Evolutionary conservation across 768 basidiomycete species (phyloP).

Genomic region (Xerocomus brunneocitrinus): DNA sequence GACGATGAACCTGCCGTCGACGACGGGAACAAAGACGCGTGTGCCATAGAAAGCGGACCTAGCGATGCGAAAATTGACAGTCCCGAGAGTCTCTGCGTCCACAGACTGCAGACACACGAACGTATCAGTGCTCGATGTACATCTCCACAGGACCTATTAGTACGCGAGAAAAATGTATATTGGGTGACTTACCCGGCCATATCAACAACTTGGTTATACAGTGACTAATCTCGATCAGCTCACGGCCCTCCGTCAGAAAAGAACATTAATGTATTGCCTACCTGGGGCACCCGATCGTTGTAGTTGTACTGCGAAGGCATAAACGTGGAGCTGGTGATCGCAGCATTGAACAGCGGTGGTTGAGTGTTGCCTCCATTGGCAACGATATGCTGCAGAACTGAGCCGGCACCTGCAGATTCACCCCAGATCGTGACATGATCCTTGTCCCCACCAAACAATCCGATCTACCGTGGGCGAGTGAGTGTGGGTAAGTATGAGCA

Average conservation of each 20-base stretch:
- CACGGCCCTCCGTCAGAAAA: not conserved
- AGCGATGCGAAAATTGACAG: slow-evolving; percentile 32
- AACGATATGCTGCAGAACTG: slow-evolving; percentile 33
- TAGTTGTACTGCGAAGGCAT: slow-evolving; percentile 33
- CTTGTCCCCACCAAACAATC: slow-evolving; percentile 33
- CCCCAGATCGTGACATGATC: slow-evolving; percentile 36
- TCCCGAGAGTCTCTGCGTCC: slow-evolving; percentile 30
- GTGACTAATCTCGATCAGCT: slow-evolving; percentile 7
- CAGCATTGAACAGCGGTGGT: slow-evolving; percentile 31
- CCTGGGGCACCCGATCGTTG: slow-evolving; percentile 30
- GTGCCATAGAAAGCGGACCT: slow-evolving; percentile 37
- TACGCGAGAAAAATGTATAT: slow-evolving; percentile 6
- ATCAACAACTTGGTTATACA: slow-evolving; percentile 15
- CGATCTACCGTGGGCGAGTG: slow-evolving; percentile 19
- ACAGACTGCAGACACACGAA: slow-evolving; percentile 38
- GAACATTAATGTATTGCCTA: not conserved
- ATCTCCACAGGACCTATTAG: slow-evolving; percentile 19
- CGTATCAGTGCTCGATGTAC: slow-evolving; percentile 30
- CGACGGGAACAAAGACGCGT: slow-evolving; percentile 40
- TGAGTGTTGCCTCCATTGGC: slow-evolving; percentile 31
- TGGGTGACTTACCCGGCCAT: slow-evolving; percentile 10
- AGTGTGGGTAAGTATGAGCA: not conserved
- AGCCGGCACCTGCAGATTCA: slow-evolving; percentile 33
- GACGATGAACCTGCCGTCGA: slow-evolving; percentile 45
- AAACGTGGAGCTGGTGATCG: slow-evolving; percentile 31